Evolutionary conservation across 73 alveolate species (phyloP), one percentile per base, ranked within the genome.

Genomic region (Paramecium pentaurelia): DNA sequence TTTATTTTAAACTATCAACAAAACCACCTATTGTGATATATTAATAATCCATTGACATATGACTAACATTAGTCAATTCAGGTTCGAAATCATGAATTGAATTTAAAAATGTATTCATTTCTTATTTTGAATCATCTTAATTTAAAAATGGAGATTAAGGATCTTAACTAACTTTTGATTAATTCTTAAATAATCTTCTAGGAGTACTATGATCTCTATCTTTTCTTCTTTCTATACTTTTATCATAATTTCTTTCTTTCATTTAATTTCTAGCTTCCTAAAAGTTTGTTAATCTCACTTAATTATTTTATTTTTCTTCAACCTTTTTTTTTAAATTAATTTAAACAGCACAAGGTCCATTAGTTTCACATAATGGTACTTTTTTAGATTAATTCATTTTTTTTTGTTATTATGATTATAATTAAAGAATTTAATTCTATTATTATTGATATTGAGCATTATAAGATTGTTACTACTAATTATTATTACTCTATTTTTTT

Each of bases 141-240:
- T 80, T 37, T 10, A 27, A n/a, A 64, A 80, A 80, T 2, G 91
- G 91, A 44, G 91, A 80, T 45, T n/a, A 80, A 6, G 71, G 58
- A 44, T 80, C 91, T 45, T 80, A 80, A 49, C 47, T 32, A 11
- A 32, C 49, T 80, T 80, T 80, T 32, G 91, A 80, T 42, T 45
- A 6, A 49, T 80, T 80, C 16, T 80, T 80, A 47, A 44, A 80
- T 42, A 80, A 80, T 80, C 91, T 80, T 44, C 91, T 42, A 22
- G 91, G 91, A 20, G 91, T 80, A 47, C 91, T 80, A 25, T 47
- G 73, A 80, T 80, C 91, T 47, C 91, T 42, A 28, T 64, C 84
- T 14, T 64, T 64, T 47, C 91, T 80, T 25, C 91, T 80, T 42
- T 80, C 91, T 6, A 44, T 8, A 18, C 91, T 80, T 49, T 80